Evolutionary conservation across 1,139 yeast genomes (phyloP).

Genomic region (Suzukiozyma palmioleophila): DNA sequence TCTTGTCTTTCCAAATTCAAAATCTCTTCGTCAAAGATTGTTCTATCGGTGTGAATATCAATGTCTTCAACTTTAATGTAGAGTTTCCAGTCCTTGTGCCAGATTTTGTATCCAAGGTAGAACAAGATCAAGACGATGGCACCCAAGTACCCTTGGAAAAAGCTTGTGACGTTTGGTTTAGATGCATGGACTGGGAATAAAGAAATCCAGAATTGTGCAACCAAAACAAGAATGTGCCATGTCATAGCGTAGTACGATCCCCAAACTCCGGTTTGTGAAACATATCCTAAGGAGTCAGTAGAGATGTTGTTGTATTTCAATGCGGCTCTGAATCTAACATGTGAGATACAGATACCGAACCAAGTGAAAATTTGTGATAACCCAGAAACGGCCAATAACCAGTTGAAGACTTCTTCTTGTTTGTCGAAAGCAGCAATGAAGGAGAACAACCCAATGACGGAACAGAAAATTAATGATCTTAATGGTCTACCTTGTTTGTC

Average conservation of each 20-base stretch:
- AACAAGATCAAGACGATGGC: slow-evolving; percentile 31
- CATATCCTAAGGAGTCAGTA: slow-evolving; percentile 34
- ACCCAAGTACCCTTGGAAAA: slow-evolving; percentile 37
- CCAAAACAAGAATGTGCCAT: slow-evolving; percentile 31
- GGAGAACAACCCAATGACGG: slow-evolving; percentile 27
- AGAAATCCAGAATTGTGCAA: slow-evolving; percentile 43
- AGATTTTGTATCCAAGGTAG: slow-evolving; percentile 34
- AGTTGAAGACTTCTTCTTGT: slow-evolving; percentile 39
- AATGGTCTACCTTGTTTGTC: slow-evolving; percentile 44
- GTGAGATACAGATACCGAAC: slow-evolving; percentile 40
- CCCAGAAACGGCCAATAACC: slow-evolving; percentile 44
- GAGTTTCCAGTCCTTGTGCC: slow-evolving; percentile 28
- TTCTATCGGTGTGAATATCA: slow-evolving; percentile 30
- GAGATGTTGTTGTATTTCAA: slow-evolving; percentile 33
- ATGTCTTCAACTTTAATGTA: slow-evolving; percentile 29
- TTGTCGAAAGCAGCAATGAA: slow-evolving; percentile 38
- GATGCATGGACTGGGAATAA: slow-evolving; percentile 32
- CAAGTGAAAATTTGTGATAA: slow-evolving; percentile 41
- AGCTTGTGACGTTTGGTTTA: slow-evolving; percentile 25
- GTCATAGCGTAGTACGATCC: slow-evolving; percentile 36
- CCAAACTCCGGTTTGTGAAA: slow-evolving; percentile 36
- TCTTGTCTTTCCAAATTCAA: slow-evolving; percentile 35
- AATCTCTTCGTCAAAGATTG: slow-evolving; percentile 35
- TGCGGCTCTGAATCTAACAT: slow-evolving; percentile 40
- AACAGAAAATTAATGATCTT: slow-evolving; percentile 31